Percentiles rank a stretch among this genome's conserved stretches.
Evolutionary conservation across 2,329 filamentous ascomycete genomes (phyloP).

Genomic region (Verticillium klebahnii): DNA sequence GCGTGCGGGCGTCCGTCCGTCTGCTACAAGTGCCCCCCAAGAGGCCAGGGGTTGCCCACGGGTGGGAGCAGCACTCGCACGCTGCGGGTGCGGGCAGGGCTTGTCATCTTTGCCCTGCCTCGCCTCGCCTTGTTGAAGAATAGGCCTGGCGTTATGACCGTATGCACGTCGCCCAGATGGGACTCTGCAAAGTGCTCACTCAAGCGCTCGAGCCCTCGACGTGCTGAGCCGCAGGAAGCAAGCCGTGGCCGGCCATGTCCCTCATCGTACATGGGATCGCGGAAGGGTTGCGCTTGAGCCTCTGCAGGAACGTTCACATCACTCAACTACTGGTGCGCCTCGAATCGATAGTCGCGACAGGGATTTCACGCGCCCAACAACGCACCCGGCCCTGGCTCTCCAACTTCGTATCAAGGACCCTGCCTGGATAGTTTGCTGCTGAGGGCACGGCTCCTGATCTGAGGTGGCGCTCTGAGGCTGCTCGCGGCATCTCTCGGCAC

Average conservation of each 20-base stretch:
- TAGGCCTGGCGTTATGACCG: background rate
- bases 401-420: background rate
- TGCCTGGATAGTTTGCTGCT: background rate
- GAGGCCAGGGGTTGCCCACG: background rate
- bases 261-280: background rate
- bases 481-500: background rate
- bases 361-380: background rate
- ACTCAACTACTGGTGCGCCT: background rate
- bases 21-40: background rate
- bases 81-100: background rate
- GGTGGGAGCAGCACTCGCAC: background rate
- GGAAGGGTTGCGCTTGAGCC: background rate
- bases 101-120: background rate
- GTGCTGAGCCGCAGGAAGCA: background rate
- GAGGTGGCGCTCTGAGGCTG: background rate
- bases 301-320: background rate
- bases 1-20: background rate
- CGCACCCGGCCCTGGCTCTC: background rate
- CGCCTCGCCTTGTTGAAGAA: background rate
- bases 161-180: background rate
- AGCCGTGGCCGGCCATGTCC: background rate
- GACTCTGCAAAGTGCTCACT: background rate
- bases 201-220: background rate
- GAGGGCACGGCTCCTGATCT: background rate
- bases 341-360: background rate